Conservation (phyloP, 441 rosid species). For the Mallotus japonicus region DNA sequence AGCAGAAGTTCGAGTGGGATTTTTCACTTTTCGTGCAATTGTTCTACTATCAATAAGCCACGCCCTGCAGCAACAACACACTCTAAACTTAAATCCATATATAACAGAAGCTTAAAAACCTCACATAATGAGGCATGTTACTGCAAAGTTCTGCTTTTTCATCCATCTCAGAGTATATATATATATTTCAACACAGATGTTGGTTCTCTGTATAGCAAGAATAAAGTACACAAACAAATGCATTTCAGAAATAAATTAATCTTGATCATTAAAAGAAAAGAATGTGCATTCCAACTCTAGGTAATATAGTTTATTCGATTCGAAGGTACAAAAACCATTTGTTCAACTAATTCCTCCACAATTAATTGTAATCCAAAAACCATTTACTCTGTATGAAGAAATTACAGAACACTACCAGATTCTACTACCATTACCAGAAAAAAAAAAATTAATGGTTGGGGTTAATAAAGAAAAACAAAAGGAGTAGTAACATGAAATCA, state of each 20-base stretch:
- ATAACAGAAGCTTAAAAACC: background rate
- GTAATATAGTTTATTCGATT: too few species aligned
- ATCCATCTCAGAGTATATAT: background rate
- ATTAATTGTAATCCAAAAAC: too few species aligned
- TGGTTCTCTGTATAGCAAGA: too few species aligned
- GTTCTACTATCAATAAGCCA: slow-evolving; percentile 77
- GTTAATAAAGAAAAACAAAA: background rate
- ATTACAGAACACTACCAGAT: background rate
- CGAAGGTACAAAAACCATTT: too few species aligned
- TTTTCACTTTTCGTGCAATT: slow-evolving; percentile 70
- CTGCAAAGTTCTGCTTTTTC: background rate
- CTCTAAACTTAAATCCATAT: background rate
- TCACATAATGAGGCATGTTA: background rate
- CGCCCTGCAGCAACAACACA: slow-evolving; percentile 44
- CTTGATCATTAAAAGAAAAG: background rate
- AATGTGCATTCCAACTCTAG: background rate
- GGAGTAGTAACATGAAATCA: background rate
- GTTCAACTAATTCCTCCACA: too few species aligned
- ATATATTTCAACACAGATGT: background rate
- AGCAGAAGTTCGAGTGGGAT: slow-evolving; percentile 47
- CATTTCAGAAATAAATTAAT: background rate
- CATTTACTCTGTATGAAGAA: background rate
- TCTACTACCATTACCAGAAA: background rate
- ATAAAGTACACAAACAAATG: background rate
- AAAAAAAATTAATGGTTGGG: background rate